Percentiles rank a stretch among this genome's conserved stretches.
These are phyloP conservation scores for Trypanosoma rangeli DNA, from an alignment of 208 protist species.

Conservation along the genomic window DNA sequence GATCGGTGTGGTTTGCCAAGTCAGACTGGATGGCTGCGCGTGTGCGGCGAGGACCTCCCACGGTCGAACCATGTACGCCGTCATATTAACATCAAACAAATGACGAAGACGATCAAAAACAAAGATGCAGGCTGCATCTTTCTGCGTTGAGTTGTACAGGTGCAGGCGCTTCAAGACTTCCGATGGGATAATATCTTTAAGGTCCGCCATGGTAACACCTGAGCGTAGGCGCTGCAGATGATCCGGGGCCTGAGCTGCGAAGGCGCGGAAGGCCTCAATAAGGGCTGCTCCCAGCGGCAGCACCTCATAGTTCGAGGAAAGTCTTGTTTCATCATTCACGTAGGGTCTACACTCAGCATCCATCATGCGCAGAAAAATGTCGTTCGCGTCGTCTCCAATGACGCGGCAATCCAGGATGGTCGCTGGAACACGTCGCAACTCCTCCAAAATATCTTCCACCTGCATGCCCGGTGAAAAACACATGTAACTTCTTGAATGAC, in stretches of 20 bases:
- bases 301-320: conserved; percentile 13
- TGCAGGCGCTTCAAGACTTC: conserved; percentile 40
- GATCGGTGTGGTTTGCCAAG: conserved; percentile 67
- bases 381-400: conserved; percentile 22
- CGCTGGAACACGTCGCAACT: conserved; percentile 24
- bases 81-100: conserved; percentile 77
- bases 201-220: conserved; percentile 36
- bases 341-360: conserved; percentile 25
- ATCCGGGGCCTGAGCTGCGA: conserved; percentile 10
- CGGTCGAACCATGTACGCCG: conserved; percentile 39
- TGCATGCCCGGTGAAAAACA: conserved; percentile 12
- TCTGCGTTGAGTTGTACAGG: conserved; percentile 11
- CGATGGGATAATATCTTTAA: conserved; percentile 39
- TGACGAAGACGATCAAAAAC: conserved; percentile 84
- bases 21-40: conserved; percentile 78
- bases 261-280: conserved; percentile 21
- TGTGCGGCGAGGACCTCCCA: conserved; percentile 57
- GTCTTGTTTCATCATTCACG: conserved; percentile 5
- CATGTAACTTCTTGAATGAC: conserved; percentile 13
- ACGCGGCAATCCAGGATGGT: conserved; percentile 32
- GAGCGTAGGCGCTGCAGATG: conserved; percentile 12
- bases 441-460: conserved; percentile 19
- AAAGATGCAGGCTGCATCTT: conserved; percentile 41
- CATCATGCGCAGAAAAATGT: conserved; percentile 39
- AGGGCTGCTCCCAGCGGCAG: conserved; percentile 14